Conservation (phyloP, 2,329 filamentous ascomycete genomes). For the Pseudogymnoascus sp. region DNA sequence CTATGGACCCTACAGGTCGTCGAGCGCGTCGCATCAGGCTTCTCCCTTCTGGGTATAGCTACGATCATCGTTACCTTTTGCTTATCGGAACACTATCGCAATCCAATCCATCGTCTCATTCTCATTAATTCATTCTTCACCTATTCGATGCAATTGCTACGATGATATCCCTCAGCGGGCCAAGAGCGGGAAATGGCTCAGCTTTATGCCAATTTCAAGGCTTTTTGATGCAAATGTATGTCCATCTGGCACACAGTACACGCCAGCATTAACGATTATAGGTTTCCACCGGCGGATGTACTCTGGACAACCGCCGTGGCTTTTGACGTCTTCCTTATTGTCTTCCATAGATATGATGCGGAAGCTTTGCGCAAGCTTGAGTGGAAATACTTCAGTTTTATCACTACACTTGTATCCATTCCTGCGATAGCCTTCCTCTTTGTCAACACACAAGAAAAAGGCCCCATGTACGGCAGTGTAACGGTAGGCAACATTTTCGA, state of each 20-base stretch:
- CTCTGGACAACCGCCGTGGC: slow-evolving; percentile 73
- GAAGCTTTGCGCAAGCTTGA: slow-evolving; percentile 58
- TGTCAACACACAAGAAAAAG: slow-evolving; percentile 38
- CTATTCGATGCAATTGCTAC: slow-evolving; percentile 42
- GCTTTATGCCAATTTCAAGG: slow-evolving; percentile 58
- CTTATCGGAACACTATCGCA: slow-evolving; percentile 58
- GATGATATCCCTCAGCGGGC: slow-evolving; percentile 32
- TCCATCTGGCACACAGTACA: slow-evolving; percentile 1
- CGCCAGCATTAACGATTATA: slow-evolving; percentile 26
- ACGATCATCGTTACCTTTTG: slow-evolving; percentile 65
- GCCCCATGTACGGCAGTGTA: slow-evolving; percentile 57
- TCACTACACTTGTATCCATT: slow-evolving; percentile 62
- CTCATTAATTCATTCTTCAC: slow-evolving; percentile 77
- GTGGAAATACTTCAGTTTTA: slow-evolving; percentile 55
- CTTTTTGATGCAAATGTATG: slow-evolving; percentile 74
- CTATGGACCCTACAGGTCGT: slow-evolving; percentile 48
- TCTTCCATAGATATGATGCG: slow-evolving; percentile 63
- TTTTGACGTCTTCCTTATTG: slow-evolving; percentile 72
- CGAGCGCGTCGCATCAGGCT: slow-evolving; percentile 57
- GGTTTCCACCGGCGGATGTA: slow-evolving; percentile 66
- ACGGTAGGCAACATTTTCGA: slow-evolving; percentile 29
- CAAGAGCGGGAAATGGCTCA: slow-evolving; percentile 22
- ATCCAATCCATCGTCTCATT: slow-evolving; percentile 72
- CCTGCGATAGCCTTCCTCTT: slow-evolving; percentile 60
- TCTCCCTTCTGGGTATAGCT: slow-evolving; percentile 60